Conservation (phyloP, 768 basidiomycete genomes). For the Trametes coccinea region DNA sequence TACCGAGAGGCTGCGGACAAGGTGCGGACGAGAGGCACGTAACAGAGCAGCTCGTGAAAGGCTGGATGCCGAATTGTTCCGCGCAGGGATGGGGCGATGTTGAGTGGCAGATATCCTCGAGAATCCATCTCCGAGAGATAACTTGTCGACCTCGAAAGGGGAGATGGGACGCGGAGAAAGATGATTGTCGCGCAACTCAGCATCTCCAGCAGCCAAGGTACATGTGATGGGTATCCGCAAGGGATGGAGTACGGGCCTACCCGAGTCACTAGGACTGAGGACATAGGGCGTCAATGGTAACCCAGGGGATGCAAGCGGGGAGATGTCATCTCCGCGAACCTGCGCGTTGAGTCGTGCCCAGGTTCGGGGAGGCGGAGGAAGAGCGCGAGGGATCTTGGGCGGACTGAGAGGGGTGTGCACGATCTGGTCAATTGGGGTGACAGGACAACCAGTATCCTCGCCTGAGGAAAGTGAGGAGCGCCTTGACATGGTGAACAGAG, state of each 20-base stretch:
- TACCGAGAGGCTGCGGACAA: conserved; percentile 4
- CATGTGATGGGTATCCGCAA: conserved; percentile 9
- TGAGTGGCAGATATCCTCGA: neutral
- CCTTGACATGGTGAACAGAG: neutral
- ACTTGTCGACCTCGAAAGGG: conserved; percentile 2
- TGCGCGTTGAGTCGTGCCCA: conserved; percentile 15
- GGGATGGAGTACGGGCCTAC: conserved; percentile 2
- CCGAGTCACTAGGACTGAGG: neutral
- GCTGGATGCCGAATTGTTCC: conserved; percentile 12
- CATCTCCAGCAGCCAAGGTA: neutral
- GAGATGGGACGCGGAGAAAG: neutral
- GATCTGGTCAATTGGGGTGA: conserved; percentile 18
- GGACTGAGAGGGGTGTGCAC: conserved; percentile 15
- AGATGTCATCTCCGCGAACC: conserved; percentile 1
- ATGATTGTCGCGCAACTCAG: neutral
- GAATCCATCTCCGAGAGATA: neutral
- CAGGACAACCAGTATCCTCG: conserved; percentile 1
- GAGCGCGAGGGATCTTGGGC: conserved; percentile 14
- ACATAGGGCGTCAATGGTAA: conserved; percentile 6
- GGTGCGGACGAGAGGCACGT: conserved; percentile 5
- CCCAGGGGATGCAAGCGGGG: conserved; percentile 2
- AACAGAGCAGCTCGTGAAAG: conserved; percentile 11
- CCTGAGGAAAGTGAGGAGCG: conserved; percentile 5
- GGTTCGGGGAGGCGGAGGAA: conserved; percentile 8
- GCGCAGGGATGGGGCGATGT: neutral